Conservation (phyloP, 2,329 filamentous ascomycete species). For the Fusarium lateritium region DNA sequence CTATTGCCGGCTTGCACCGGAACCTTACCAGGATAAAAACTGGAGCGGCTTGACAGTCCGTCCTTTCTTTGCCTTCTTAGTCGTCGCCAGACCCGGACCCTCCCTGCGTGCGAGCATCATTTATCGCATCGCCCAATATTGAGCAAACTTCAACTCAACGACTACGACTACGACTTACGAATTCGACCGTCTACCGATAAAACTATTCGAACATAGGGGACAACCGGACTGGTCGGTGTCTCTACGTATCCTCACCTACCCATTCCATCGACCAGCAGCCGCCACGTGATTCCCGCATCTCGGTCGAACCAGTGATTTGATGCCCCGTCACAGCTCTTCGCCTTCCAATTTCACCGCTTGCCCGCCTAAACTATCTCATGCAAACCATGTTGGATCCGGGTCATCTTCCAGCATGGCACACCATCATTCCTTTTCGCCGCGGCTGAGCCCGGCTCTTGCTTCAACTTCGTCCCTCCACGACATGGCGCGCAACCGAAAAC, state of each 20-base stretch:
- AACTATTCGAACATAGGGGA: not conserved
- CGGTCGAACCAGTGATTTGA: constrained; percentile 51
- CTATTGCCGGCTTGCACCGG: constrained; percentile 47
- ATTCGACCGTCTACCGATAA: not conserved
- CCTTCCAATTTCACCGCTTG: constrained; percentile 50
- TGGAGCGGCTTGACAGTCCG: constrained; percentile 35
- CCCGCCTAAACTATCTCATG: constrained; percentile 44
- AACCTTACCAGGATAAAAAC: constrained; percentile 43
- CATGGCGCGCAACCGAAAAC: constrained; percentile 60
- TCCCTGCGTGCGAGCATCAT: constrained; percentile 41
- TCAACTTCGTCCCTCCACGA: constrained; percentile 58
- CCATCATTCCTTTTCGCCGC: constrained; percentile 51
- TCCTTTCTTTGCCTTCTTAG: constrained; percentile 24
- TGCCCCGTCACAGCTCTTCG: constrained; percentile 51
- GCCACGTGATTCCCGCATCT: constrained; percentile 45
- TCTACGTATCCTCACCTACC: constrained; percentile 4
- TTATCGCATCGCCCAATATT: constrained; percentile 28
- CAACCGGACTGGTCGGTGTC: constrained; percentile 3
- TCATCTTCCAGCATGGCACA: constrained; percentile 53
- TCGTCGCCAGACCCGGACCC: constrained; percentile 26
- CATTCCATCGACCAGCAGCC: constrained; percentile 17
- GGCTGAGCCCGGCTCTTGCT: constrained; percentile 51
- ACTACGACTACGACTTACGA: constrained; percentile 24
- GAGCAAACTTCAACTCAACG: constrained; percentile 26
- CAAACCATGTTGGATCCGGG: constrained; percentile 52